phyloP scores from a whole-genome alignment of 108 stramenopile species.

The Cyclotella choctawhatcheeana region DNA sequence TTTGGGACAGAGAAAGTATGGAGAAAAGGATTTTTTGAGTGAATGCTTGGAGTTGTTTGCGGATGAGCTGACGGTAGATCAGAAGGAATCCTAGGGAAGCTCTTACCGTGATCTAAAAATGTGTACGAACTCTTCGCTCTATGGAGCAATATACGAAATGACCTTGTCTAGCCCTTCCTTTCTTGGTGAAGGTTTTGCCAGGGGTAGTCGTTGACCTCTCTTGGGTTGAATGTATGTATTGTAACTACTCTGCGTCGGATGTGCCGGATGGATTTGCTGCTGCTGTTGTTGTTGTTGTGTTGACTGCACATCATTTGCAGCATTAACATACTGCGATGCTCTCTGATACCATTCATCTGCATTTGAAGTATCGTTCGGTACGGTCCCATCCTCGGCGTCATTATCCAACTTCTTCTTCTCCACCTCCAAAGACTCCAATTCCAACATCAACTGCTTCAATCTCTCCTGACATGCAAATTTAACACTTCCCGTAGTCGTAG shows the following conservation, averaged over 20 bases:
- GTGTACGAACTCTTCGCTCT: background rate
- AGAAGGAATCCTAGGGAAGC: no score
- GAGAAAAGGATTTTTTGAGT: slow-evolving; percentile 65
- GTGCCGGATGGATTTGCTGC: background rate
- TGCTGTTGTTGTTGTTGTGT: background rate
- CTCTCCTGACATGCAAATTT: slow-evolving; percentile 38
- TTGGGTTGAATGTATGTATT: no score
- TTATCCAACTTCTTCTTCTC: background rate
- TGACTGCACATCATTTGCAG: background rate
- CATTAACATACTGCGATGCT: slow-evolving; percentile 27
- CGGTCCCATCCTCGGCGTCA: no score
- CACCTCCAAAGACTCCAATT: slow-evolving; percentile 27
- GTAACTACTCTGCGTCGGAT: no score
- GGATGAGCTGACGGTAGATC: slow-evolving; percentile 30
- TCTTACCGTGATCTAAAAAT: background rate
- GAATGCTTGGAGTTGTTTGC: slow-evolving; percentile 67
- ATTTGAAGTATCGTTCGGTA: background rate
- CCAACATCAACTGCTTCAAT: slow-evolving; percentile 30
- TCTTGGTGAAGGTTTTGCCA: background rate
- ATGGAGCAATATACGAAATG: slow-evolving; percentile 1
- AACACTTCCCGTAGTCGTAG: slow-evolving; percentile 21
- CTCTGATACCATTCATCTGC: slow-evolving; percentile 38
- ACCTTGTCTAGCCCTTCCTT: slow-evolving; percentile 3
- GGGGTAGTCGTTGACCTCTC: background rate
- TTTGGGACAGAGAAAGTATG: slow-evolving; percentile 61